A percentile compares a stretch with the other conserved stretches of the same genome.
Conservation (phyloP, 1,284 basidiomycete species). For the Sporisorium graminicola region DNA sequence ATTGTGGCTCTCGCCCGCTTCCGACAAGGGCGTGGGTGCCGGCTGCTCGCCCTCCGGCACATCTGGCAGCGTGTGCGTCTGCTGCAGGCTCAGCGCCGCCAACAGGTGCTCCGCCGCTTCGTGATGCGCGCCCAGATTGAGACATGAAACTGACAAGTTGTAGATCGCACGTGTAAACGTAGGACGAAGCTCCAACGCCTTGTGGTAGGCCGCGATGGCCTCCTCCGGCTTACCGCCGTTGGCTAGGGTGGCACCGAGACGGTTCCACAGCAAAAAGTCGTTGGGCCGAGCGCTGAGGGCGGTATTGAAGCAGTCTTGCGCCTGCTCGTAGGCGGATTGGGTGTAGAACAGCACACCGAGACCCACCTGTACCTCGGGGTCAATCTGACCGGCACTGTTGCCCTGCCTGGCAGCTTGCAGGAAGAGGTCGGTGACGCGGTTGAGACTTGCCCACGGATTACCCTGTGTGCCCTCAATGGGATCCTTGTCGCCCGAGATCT, state of each 20-base stretch:
- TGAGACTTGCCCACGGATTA: conserved; percentile 85
- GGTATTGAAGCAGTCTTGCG: conserved; percentile 89
- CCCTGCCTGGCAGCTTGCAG: conserved; percentile 81
- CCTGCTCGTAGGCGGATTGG: conserved; percentile 80
- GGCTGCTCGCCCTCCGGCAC: conserved; percentile 56
- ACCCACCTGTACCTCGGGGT: conserved; percentile 93
- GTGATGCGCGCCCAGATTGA: conserved; percentile 94
- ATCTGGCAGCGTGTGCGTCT: conserved; percentile 68
- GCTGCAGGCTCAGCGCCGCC: conserved; percentile 87
- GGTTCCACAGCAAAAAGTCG: conserved; percentile 97
- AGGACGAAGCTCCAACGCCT: conserved; percentile 91
- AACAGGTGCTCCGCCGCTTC: conserved; percentile 98
- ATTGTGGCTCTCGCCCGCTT: conserved; percentile 72
- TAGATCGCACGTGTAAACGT: conserved; percentile 98
- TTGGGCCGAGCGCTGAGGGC: conserved; percentile 83
- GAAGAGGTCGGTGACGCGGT: conserved; percentile 84
- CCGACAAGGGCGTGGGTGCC: conserved; percentile 54
- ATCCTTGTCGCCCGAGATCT: conserved; percentile 75
- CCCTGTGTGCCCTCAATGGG: conserved; percentile 66
- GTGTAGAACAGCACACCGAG: conserved; percentile 95
- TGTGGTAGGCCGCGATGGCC: conserved; percentile 92
- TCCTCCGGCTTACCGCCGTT: conserved; percentile 94
- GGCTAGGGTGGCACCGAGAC: conserved; percentile 92
- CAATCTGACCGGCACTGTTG: conserved; percentile 75
- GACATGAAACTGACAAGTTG: conserved; percentile 96